A percentile compares a stretch with the other conserved stretches of the same genome.
phyloP scores from a whole-genome alignment of 345 rosid species.

The Rhodomyrtus tomentosa region DNA sequence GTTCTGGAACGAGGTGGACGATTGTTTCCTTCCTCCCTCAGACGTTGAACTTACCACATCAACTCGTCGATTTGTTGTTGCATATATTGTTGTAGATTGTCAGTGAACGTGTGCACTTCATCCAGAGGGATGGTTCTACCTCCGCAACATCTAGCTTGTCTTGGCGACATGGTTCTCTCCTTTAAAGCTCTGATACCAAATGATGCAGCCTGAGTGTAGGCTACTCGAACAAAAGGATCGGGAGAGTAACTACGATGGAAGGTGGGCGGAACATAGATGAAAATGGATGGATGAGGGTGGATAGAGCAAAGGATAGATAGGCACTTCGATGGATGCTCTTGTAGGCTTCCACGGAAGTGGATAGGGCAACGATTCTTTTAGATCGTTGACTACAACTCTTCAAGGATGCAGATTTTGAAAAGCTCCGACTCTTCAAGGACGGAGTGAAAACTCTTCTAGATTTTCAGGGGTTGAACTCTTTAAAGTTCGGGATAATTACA shows the following conservation, averaged over 20 bases:
- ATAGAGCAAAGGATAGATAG: too few relatives aligned
- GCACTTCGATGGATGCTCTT: not conserved
- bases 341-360: not conserved
- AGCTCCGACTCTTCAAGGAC: fast-evolving
- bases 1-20: not conserved
- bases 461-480: not conserved
- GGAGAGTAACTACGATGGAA: not conserved
- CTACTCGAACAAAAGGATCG: not conserved
- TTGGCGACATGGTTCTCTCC: not conserved
- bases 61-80: not conserved
- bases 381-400: not conserved
- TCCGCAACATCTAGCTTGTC: not conserved
- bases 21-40: not conserved
- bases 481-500: not conserved
- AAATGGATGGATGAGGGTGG: too few relatives aligned
- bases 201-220: not conserved
- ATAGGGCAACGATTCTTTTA: not conserved
- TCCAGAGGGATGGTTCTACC: not conserved
- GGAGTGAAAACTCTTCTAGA: not conserved
- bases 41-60: not conserved
- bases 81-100: too few relatives aligned
- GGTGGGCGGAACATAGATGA: too few relatives aligned
- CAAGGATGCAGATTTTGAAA: not conserved
- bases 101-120: not conserved
- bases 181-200: not conserved